Percentiles rank a stretch among this genome's conserved stretches.
These are phyloP conservation scores for Polychytrium aggregatum DNA, from an alignment of 192 early-diverging fungal genomes.

Conservation along the genomic window DNA sequence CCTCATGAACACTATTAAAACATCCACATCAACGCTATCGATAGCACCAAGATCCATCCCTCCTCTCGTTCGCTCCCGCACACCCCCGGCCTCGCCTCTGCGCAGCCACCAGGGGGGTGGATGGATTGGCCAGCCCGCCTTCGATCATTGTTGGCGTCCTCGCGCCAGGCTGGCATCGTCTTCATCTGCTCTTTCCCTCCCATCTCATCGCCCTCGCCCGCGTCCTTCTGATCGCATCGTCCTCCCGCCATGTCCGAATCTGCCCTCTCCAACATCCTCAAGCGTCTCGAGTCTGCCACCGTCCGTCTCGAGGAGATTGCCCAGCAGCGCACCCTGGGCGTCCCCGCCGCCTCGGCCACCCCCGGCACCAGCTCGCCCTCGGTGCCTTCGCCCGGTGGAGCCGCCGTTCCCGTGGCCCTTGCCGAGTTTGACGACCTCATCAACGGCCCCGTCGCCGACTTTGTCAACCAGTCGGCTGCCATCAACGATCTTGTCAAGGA, in stretches of 20 bases:
- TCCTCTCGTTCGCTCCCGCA: too few relatives aligned
- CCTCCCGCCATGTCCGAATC: constrained; percentile 10
- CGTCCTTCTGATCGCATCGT: too few relatives aligned
- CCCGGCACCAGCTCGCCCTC: constrained; percentile 3
- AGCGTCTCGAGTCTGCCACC: constrained; percentile 86
- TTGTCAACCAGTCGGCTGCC: constrained; percentile 20
- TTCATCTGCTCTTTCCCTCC: too few relatives aligned
- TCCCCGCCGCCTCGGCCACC: constrained; percentile 25
- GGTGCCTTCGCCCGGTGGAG: constrained; percentile 15
- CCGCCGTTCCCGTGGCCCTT: constrained; percentile 31
- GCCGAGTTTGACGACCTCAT: constrained; percentile 46
- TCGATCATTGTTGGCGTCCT: too few relatives aligned
- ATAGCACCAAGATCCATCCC: too few relatives aligned
- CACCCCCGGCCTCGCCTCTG: too few relatives aligned
- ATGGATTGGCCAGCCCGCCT: too few relatives aligned
- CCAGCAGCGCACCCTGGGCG: constrained; percentile 20
- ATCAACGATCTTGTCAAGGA: constrained; percentile 53
- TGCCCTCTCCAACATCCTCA: constrained; percentile 59
- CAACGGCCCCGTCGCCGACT: constrained; percentile 23
- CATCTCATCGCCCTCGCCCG: too few relatives aligned
- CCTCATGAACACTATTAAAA: too few relatives aligned
- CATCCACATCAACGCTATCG: too few relatives aligned
- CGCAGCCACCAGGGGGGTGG: too few relatives aligned
- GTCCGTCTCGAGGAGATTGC: constrained; percentile 80
- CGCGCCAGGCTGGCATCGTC: too few relatives aligned